Evolutionary conservation across 208 protist genomes (phyloP).

Genomic region (Leptomonas pyrrhocoris): DNA sequence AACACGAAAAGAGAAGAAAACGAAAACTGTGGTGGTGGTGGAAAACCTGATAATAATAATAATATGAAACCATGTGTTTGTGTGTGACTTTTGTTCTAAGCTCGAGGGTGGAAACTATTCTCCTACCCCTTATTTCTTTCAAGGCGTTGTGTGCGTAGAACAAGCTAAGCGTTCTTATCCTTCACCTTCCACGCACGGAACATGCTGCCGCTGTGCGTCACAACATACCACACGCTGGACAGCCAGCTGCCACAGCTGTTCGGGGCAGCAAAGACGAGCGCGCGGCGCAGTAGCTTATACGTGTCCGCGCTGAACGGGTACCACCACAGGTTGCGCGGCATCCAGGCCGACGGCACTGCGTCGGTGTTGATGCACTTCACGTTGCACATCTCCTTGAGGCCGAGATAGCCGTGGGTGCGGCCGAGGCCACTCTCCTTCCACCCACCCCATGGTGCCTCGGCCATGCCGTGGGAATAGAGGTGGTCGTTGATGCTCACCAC

Average conservation of each 20-base stretch:
- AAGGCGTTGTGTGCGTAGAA: no score
- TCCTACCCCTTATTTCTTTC: no score
- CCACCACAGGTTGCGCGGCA: constrained; percentile 82
- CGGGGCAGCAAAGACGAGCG: constrained; percentile 45
- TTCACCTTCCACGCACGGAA: constrained; percentile 58
- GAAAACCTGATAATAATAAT: no score
- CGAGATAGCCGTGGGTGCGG: constrained; percentile 79
- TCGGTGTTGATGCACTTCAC: constrained; percentile 85
- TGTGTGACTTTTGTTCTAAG: no score
- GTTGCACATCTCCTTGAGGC: constrained; percentile 84
- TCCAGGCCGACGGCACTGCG: constrained; percentile 25
- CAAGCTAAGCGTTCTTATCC: constrained; percentile 19
- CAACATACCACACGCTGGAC: constrained; percentile 26
- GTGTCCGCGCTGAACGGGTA: constrained; percentile 56
- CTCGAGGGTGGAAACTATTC: no score
- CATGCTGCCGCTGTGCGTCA: constrained; percentile 53
- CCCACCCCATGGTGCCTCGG: constrained; percentile 87
- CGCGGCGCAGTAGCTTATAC: constrained; percentile 41
- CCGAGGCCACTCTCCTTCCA: constrained; percentile 90
- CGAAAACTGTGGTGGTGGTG: neutral
- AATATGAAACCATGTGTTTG: no score
- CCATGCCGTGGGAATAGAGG: constrained; percentile 67
- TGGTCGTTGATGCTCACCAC: constrained; percentile 89
- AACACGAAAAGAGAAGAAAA: constrained; percentile 15
- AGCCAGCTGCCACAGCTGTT: constrained; percentile 34